Percentiles rank a stretch among this genome's conserved stretches.
Evolutionary conservation across 2,329 filamentous ascomycete genomes (phyloP).

Genomic region (Aureobasidium lini): DNA sequence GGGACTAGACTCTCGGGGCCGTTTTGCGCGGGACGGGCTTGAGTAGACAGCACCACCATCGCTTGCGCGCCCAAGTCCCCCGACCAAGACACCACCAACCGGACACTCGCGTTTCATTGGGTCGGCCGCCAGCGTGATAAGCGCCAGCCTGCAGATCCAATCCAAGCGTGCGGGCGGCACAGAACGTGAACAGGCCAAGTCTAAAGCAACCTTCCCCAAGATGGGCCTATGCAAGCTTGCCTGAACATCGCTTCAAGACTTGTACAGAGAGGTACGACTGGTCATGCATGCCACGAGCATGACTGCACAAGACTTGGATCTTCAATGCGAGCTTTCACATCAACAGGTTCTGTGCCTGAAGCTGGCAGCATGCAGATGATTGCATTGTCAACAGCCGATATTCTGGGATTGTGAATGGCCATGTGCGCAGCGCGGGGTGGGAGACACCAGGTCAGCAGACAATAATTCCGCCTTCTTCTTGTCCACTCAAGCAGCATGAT

Average conservation of each 20-base stretch:
- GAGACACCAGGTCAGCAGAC: slow-evolving; percentile 9
- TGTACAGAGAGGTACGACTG: neutral
- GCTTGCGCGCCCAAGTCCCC: slow-evolving; percentile 13
- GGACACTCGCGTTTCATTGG: slow-evolving; percentile 10
- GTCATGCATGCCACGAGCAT: neutral
- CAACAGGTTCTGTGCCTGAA: neutral
- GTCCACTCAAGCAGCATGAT: neutral
- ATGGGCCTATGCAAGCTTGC: slow-evolving; percentile 2
- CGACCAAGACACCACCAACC: slow-evolving; percentile 3
- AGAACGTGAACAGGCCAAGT: slow-evolving; percentile 8
- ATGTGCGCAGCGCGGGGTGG: neutral
- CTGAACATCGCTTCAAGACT: slow-evolving; percentile 6
- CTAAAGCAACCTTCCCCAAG: neutral
- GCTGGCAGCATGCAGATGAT: neutral
- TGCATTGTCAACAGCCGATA: neutral
- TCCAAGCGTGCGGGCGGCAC: slow-evolving; percentile 12
- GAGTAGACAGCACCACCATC: slow-evolving; percentile 11
- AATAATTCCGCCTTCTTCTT: neutral
- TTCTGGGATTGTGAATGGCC: neutral
- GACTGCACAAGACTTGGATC: neutral
- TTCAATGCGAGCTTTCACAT: neutral
- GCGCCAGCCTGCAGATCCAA: slow-evolving; percentile 12
- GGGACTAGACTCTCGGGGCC: slow-evolving; percentile 13
- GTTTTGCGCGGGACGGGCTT: slow-evolving; percentile 14
- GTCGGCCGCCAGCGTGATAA: slow-evolving; percentile 10